Evolutionary conservation across 208 protist genomes (phyloP), one percentile per base, ranked within the genome.

Genomic region (Wallacemonas sp.): DNA sequence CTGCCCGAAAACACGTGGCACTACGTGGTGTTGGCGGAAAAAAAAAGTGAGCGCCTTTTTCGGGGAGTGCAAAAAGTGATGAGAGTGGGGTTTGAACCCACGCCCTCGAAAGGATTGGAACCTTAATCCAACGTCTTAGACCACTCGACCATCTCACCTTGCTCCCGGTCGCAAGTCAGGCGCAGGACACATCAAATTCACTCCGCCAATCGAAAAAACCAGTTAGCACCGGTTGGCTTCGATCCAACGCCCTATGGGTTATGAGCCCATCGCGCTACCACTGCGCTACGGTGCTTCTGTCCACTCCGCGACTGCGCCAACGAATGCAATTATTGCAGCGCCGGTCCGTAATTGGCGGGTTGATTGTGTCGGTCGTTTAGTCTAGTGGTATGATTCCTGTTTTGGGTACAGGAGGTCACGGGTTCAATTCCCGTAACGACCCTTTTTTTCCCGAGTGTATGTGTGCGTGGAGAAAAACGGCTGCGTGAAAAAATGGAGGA

Each of bases 241-340:
- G 91, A 96, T 94, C 91, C 91, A 93, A 91, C 88, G 91, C 86
- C 91, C 91, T 96, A 94, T 94, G 86, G 88, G 88, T 96, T 96
- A 96, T 94, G 87, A 96, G 91, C 88, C 91, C 86, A 94, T 94
- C 91, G 88, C 91, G 88, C 91, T 96, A 84, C 91, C 88, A 92
- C 91, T 96, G 91, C 88, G 91, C 91, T 89, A 96, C 91, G 87
- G 81, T 95, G 89, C 89, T 94, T 72, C 77, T 57, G 25, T 36
- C 31, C 25, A 0, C 0, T 8, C 0, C 12, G 11, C 33, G 2
- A 0, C n/a, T 29, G 20, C 20, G 36, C 7, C 36, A 0, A 0
- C 7, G 36, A 0, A 41, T 14, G 10, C 36, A 41, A 16, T 7
- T 41, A 41, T 41, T 41, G 0, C 0, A 41, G 36, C 10, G 0